Base-by-base conservation (phyloP, 2,329 filamentous ascomycete species). In the Sporothrix schenckii region DNA sequence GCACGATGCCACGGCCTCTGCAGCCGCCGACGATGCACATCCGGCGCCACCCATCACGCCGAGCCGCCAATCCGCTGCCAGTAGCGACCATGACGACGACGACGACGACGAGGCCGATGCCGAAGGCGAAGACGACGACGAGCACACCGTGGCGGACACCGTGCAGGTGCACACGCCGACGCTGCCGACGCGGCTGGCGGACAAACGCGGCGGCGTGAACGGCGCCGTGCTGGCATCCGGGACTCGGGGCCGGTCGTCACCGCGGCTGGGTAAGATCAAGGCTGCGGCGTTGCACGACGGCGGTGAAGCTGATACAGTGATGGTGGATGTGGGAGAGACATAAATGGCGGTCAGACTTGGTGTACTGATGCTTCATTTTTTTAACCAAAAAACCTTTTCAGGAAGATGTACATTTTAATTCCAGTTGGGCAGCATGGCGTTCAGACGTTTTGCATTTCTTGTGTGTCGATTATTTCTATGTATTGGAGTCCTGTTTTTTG, bases 81-180 rank as follows among this genome's bases (percentile, higher is more conserved):
- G 13, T 16, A 16, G 24, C 21, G 21, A 14, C 39, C 39, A 47
- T 16, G 76, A 81, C 27, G 52, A 78, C 80, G 69, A 78, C 79
- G 54, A 61, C 19, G 77, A 81, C 24, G 61, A 78, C 80, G 69
- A 78, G 79, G 56, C 75, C 76, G 70, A 78, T 78, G 67, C 75
- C 75, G 19, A 76, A 69, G 14, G 49, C 58, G 65, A 73, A 72
- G 19, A 53, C 16, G 52, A 70, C 16, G 41, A 70, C 27, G 68
- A 56, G 21, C 16, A 19, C 3, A 39, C 39, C 5, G 47, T 56
- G 24, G 30, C 54, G 66, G 81, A 77, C 60, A 77, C 76, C n/a
- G 78, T 82, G 21, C 78, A 81, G 70, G 80, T 81, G 58, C 77
- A 78, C 66, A 79, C 79, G 65, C 75, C 77, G 2, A 76, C 72